These are phyloP conservation scores for Punica granatum DNA, from an alignment of 345 rosid species.

Conservation along the genomic window DNA sequence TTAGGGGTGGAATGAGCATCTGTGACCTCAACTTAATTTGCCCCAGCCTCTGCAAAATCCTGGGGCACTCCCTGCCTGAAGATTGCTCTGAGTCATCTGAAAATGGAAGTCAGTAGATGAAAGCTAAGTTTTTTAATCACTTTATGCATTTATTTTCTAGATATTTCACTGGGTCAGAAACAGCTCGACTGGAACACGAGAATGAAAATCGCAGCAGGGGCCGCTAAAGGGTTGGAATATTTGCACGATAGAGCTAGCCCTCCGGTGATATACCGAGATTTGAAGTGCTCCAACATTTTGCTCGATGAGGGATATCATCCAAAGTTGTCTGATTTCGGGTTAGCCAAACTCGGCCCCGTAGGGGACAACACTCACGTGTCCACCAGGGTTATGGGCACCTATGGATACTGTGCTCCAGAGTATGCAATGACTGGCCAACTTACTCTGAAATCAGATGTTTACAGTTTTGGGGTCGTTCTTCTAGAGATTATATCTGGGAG, in stretches of 20 bases:
- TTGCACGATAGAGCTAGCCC: constrained; percentile 75
- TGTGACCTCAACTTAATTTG: too few species aligned
- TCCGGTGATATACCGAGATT: constrained; percentile 75
- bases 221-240: constrained; percentile 78
- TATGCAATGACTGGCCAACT: constrained; percentile 94
- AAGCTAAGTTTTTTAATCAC: not conserved
- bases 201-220: constrained; percentile 89
- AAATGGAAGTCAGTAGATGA: not conserved
- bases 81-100: not conserved
- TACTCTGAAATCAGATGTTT: constrained; percentile 80
- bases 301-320: constrained; percentile 68
- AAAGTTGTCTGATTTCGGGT: constrained; percentile 87
- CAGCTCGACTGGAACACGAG: constrained; percentile 83
- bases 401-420: constrained; percentile 89
- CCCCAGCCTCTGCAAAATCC: too few species aligned
- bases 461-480: constrained; percentile 86
- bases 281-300: constrained; percentile 82
- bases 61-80: not conserved
- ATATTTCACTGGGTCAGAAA: constrained; percentile 49
- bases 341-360: constrained; percentile 88
- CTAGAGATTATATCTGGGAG: constrained; percentile 83
- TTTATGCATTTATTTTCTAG: constrained; percentile 25
- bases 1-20: too few species aligned
- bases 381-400: constrained; percentile 93
- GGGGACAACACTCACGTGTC: constrained; percentile 90